Evolutionary conservation across 768 basidiomycete genomes (phyloP), one percentile per base, ranked within the genome.

Genomic region (Mycena polygramma): DNA sequence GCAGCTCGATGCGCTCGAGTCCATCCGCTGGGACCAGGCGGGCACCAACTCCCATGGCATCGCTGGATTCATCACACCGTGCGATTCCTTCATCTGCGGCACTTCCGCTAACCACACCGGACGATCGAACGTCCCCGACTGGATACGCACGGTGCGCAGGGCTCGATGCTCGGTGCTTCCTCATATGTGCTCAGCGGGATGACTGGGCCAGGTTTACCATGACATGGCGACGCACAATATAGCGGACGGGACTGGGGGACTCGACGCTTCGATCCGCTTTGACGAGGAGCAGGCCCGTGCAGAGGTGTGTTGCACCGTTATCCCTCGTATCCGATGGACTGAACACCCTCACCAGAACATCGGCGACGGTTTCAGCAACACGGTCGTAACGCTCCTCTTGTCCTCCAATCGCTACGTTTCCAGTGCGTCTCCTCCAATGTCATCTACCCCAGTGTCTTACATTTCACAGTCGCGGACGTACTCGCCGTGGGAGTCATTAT

Each of bases 141-240:
- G 53, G 53, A 30, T 64, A n/a, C 53, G 63, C 2, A 64, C 53
- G 26, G 63, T 64, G 41, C 43, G 62, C 8, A 7, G n/a, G n/a
- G n/a, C n/a, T n/a, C n/a, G n/a, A n/a, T n/a, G n/a, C n/a, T n/a
- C 36, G 2, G 9, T 24, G 24, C 2, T 51, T 45, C 26, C 1
- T 11, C 39, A 9, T 17, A 14, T 19, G 7, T 13, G n/a, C 7
- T 10, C 20, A 20, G 20, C 10, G n/a, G 19, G 6, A 35, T 7
- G 30, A 2, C 2, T 26, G 2, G 4, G 2, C 15, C 14, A 63
- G 62, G 52, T 52, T 0, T 63, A 63, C 24, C 62, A 63, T n/a
- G 62, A 63, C 15, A 63, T 63, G 62, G 62, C 63, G 19, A 55
- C 53, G 2, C 43, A 64, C 35, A 64, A 64, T 17, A 4, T 37